Conservation (phyloP, 495 filamentous ascomycete genomes). For the Lophium mytilinum region DNA sequence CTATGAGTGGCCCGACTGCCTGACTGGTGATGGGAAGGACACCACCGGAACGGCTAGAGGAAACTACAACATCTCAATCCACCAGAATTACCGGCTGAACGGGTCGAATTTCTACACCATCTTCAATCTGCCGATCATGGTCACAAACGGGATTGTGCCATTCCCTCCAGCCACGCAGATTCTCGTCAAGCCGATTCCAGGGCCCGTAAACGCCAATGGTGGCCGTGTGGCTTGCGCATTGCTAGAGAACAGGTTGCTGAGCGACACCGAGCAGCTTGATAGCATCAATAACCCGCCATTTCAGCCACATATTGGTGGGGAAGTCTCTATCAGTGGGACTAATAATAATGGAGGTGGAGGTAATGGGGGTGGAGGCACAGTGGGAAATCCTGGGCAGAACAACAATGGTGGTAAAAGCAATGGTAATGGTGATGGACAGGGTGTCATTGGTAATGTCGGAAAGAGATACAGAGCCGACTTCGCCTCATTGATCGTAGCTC, state of each 20-base stretch:
- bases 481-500: neutral
- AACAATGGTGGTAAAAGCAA: neutral
- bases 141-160: slow-evolving; percentile 51
- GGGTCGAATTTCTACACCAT: slow-evolving; percentile 57
- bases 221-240: slow-evolving; percentile 17
- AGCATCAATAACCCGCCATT: slow-evolving; percentile 21
- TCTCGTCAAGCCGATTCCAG: slow-evolving; percentile 17
- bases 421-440: neutral
- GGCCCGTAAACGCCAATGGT: slow-evolving; percentile 21
- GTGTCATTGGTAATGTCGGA: neutral
- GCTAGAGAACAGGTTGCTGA: slow-evolving; percentile 16
- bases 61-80: slow-evolving; percentile 54
- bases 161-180: slow-evolving; percentile 19
- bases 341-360: neutral
- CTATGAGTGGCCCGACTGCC: slow-evolving; percentile 58
- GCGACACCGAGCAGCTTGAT: slow-evolving; percentile 2
- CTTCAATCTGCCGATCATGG: slow-evolving; percentile 56
- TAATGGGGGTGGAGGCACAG: neutral
- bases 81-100: slow-evolving; percentile 58
- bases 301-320: slow-evolving; percentile 15
- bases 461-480: neutral
- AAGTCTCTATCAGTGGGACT: neutral
- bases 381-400: neutral
- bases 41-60: slow-evolving; percentile 30
- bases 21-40: slow-evolving; percentile 47